A percentile compares a stretch with the other conserved stretches of the same genome.
These are phyloP conservation scores for Evernia prunastri DNA, from an alignment of 495 filamentous ascomycete genomes.

Conservation along the genomic window DNA sequence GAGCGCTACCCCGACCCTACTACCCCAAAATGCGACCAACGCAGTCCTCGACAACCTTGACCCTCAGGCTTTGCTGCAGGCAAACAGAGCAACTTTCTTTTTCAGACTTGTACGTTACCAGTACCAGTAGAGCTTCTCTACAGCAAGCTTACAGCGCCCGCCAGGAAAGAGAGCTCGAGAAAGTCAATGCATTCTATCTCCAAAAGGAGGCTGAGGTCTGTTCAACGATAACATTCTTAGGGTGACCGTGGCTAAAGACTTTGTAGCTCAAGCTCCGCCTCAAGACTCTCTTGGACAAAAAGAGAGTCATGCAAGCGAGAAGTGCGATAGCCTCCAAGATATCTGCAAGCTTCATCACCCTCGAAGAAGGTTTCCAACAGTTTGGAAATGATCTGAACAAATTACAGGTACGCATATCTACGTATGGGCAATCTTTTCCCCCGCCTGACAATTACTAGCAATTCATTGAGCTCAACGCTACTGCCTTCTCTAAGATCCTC, in stretches of 20 bases:
- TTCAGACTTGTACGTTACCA: conserved; percentile 71
- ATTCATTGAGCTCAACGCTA: conserved; percentile 96
- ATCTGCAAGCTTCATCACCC: conserved; percentile 83
- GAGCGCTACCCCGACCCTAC: conserved; percentile 79
- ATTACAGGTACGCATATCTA: conserved; percentile 48
- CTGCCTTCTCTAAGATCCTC: conserved; percentile 93
- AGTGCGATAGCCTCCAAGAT: conserved; percentile 66
- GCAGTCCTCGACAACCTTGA: conserved; percentile 49
- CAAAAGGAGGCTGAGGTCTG: conserved; percentile 94
- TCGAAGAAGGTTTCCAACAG: conserved; percentile 94
- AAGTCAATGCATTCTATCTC: conserved; percentile 95
- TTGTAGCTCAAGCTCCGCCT: conserved; percentile 82
- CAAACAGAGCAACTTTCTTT: conserved; percentile 98
- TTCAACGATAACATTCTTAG: conserved; percentile 26
- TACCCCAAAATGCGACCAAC: conserved; percentile 59
- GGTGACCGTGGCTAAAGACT: conserved; percentile 6
- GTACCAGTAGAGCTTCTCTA: background rate
- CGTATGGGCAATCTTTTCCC: background rate
- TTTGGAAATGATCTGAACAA: conserved; percentile 96
- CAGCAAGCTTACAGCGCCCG: background rate
- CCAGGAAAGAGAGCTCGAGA: conserved; percentile 94
- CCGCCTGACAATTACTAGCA: conserved; percentile 43
- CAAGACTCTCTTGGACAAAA: conserved; percentile 89
- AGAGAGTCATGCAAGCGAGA: conserved; percentile 75
- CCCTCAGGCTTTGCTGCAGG: conserved; percentile 86